Evolutionary conservation across 192 early-diverging fungal species (phyloP).

Genomic region (Diversispora epigaea): DNA sequence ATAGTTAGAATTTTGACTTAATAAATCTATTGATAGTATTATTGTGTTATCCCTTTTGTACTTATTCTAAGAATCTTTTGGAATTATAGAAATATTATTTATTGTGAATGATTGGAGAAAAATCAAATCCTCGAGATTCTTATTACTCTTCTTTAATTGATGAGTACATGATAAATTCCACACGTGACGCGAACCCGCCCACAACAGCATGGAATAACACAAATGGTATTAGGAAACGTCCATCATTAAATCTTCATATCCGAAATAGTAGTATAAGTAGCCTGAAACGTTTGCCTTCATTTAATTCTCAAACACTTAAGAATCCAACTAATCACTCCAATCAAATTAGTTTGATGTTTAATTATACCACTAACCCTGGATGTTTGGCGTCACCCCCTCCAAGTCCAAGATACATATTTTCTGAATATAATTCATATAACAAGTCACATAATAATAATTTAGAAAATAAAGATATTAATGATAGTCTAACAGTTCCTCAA

Average conservation of each 20-base stretch:
- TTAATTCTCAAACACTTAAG: constrained; percentile 13
- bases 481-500: background rate
- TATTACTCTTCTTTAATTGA: constrained; percentile 30
- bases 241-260: constrained; percentile 17
- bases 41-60: no score
- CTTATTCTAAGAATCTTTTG: no score
- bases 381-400: background rate
- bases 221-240: background rate
- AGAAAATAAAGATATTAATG: background rate
- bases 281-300: constrained; percentile 22
- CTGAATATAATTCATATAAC: background rate
- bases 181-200: background rate
- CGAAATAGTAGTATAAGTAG: background rate
- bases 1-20: no score
- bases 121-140: constrained; percentile 9
- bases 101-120: constrained; percentile 25
- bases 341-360: constrained; percentile 10
- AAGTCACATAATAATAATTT: background rate
- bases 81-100: background rate
- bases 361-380: background rate
- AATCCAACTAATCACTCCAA: background rate
- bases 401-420: constrained; percentile 3
- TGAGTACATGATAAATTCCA: constrained; percentile 8
- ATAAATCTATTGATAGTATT: no score
- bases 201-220: background rate